Evolutionary conservation across 2,329 filamentous ascomycete species (phyloP).

Genomic region (Drechslerella stenobrocha): DNA sequence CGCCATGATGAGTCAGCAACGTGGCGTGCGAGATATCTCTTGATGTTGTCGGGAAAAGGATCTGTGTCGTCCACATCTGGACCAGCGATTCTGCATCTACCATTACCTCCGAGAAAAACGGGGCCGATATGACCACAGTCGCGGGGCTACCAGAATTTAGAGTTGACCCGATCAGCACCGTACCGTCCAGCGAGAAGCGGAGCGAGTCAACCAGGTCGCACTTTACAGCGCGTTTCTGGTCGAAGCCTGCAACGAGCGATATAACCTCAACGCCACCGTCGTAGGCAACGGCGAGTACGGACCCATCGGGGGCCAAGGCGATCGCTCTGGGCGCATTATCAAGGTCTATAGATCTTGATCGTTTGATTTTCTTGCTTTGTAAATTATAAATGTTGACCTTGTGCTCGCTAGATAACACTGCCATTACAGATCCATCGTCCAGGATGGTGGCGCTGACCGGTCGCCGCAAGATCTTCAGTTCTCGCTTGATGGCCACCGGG

Average conservation of each 20-base stretch:
- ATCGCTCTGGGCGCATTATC: slow-evolving; percentile 78
- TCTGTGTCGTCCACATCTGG: slow-evolving; percentile 81
- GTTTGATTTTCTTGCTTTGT: slow-evolving; percentile 65
- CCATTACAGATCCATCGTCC: slow-evolving; percentile 74
- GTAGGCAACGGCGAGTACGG: slow-evolving; percentile 81
- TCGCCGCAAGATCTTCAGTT: slow-evolving; percentile 76
- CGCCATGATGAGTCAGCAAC: slow-evolving; percentile 63
- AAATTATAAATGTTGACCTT: slow-evolving; percentile 86
- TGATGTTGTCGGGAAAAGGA: slow-evolving; percentile 79
- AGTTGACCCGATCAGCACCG: slow-evolving; percentile 76
- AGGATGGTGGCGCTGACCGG: slow-evolving; percentile 76
- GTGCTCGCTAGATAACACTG: slow-evolving; percentile 78
- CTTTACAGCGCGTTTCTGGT: slow-evolving; percentile 71
- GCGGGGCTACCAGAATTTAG: slow-evolving; percentile 66
- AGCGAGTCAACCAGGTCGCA: slow-evolving; percentile 75
- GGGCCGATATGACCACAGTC: slow-evolving; percentile 76
- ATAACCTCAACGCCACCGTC: slow-evolving; percentile 87
- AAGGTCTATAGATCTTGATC: slow-evolving; percentile 73
- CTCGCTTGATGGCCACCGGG: slow-evolving; percentile 67
- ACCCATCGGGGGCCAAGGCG: slow-evolving; percentile 76
- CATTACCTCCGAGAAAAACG: slow-evolving; percentile 71
- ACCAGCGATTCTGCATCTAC: slow-evolving; percentile 65
- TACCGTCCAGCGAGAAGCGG: slow-evolving; percentile 75
- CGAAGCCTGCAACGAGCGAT: slow-evolving; percentile 68
- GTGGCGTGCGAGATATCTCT: slow-evolving; percentile 77